A percentile compares a stretch with the other conserved stretches of the same genome.
These are phyloP conservation scores for Platismatia glauca DNA, from an alignment of 495 filamentous ascomycete species.

Conservation along the genomic window DNA sequence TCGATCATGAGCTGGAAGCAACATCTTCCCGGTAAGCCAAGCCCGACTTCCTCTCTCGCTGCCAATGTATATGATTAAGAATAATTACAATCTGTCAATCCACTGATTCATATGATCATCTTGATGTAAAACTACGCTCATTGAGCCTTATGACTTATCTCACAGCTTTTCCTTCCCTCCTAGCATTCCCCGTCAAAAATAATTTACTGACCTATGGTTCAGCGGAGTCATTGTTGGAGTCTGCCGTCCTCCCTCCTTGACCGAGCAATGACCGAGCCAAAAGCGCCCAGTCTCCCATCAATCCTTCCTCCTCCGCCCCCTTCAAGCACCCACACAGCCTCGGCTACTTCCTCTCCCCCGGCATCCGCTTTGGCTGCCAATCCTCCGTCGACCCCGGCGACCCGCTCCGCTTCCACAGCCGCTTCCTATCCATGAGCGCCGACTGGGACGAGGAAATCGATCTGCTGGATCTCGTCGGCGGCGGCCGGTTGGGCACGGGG, in stretches of 20 bases:
- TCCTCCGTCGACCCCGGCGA: constrained; percentile 94
- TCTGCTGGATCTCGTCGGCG: constrained; percentile 72
- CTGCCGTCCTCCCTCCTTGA: not conserved
- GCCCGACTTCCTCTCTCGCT: not conserved
- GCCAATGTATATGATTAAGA: constrained; percentile 19
- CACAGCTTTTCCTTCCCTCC: not conserved
- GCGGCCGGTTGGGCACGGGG: constrained; percentile 79
- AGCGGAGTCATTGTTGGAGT: not conserved
- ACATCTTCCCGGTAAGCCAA: not conserved
- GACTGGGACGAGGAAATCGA: constrained; percentile 82
- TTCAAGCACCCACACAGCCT: constrained; percentile 67
- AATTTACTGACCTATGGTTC: not conserved
- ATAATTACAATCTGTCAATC: constrained; percentile 82
- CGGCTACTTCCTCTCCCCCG: constrained; percentile 82
- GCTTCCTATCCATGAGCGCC: constrained; percentile 70
- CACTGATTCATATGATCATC: constrained; percentile 53
- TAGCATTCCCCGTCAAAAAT: not conserved
- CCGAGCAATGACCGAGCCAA: constrained; percentile 20
- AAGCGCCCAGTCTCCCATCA: constrained; percentile 37
- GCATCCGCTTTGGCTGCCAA: constrained; percentile 87
- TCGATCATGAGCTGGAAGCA: not conserved
- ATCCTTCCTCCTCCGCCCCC: constrained; percentile 45
- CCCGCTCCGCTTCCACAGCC: constrained; percentile 85
- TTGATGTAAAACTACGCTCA: constrained; percentile 21
- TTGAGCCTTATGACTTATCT: constrained; percentile 15